Evolutionary conservation across 2,329 filamentous ascomycete genomes (phyloP).

Genomic region (Diplodia corticola): DNA sequence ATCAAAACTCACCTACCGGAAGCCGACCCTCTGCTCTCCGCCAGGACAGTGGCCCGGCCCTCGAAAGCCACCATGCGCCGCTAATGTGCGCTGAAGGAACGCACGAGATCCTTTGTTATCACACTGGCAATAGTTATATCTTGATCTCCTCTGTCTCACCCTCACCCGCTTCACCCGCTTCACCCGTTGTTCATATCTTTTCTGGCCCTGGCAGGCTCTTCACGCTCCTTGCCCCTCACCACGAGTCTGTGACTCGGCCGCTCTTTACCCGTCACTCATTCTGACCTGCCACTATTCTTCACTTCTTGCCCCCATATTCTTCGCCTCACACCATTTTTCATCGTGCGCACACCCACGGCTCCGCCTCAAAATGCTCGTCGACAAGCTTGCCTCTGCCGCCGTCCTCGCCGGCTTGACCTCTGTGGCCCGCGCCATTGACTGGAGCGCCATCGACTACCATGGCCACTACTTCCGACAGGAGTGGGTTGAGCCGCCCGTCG

Average conservation of each 20-base stretch:
- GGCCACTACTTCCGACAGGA: slow-evolving; percentile 44
- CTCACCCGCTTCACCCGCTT: not conserved
- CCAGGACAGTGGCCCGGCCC: not conserved
- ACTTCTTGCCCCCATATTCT: slow-evolving; percentile 1
- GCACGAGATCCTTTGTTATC: not conserved
- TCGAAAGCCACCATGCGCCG: slow-evolving; percentile 8
- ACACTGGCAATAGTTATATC: not conserved
- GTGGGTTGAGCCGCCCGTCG: slow-evolving; percentile 35
- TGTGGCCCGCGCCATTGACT: slow-evolving; percentile 29
- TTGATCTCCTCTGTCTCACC: not conserved
- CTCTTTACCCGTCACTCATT: slow-evolving; percentile 11
- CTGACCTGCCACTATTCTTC: not conserved
- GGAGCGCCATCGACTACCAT: slow-evolving; percentile 36
- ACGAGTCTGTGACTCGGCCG: slow-evolving; percentile 20
- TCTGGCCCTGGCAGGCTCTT: slow-evolving; percentile 12
- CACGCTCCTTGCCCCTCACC: slow-evolving; percentile 7
- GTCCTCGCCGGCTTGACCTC: slow-evolving; percentile 32
- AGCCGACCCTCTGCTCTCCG: not conserved
- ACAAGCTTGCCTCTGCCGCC: slow-evolving; percentile 25
- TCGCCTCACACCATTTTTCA: not conserved
- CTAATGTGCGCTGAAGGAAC: slow-evolving; percentile 12
- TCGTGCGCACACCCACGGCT: not conserved
- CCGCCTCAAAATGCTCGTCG: slow-evolving; percentile 34
- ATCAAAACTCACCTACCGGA: not conserved
- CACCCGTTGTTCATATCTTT: not conserved